Base-by-base conservation (phyloP, 768 basidiomycete genomes). In the Daedalea quercina region DNA sequence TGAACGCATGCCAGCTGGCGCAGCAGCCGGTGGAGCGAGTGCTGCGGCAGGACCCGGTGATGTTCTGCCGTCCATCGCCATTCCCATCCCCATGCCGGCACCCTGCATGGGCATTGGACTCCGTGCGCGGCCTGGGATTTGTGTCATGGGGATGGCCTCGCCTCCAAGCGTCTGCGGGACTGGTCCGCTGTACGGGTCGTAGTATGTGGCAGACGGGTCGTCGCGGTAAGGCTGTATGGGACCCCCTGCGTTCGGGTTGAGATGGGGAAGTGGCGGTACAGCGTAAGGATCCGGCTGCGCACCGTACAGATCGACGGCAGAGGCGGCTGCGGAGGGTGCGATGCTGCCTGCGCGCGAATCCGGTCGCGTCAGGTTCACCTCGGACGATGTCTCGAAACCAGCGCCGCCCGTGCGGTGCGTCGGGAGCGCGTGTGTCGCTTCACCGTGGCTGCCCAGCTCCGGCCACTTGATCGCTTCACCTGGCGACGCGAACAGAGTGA, bases 381-480 rank as follows among this genome's bases (percentile, higher is more conserved):
- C 83, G 2, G 81, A 82, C 43, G 72, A 78, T 15, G 82, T 82
- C 62, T 87, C 87, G 62, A 88, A 85, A 26, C 88, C 88, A 24
- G 85, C 69, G 23, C 85, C 78, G 54, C 85, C 87, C 1, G 87
- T 84, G 53, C 80, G 77, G 51, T 80, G 73, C 0, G 84, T 80
- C 19, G 88, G 88, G 9, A 90, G 74, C 15, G 88, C 67, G 31
- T 61, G 57, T 51, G 9, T 60, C 54, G 61, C 63, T 28, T 72
- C 76, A 56, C 62, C 61, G 57, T 89, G 87, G 11, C 19, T 45
- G 65, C 90, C 89, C 34, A 91, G 77, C 61, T 93, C 90, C 2
- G 90, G 90, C 90, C 90, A 93, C 69, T 91, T 91, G 69, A 93
- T 93, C 19, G 87, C 87, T 69, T 90, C 87, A 60, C 77, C 87